Evolutionary conservation across 2,329 filamentous ascomycete species (phyloP).

Genomic region (Botrytis squamosa): DNA sequence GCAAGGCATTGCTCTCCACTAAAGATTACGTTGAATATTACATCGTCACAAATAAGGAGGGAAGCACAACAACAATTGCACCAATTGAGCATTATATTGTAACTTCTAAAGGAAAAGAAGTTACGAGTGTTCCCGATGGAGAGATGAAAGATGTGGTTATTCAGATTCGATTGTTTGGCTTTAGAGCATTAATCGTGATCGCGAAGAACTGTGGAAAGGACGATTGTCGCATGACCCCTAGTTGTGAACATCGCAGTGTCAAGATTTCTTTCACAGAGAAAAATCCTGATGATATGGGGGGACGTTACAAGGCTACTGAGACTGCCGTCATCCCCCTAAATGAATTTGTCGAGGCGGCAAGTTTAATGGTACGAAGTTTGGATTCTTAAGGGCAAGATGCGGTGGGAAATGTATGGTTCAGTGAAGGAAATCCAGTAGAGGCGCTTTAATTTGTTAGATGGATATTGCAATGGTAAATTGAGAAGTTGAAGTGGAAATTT

Average conservation of each 20-base stretch:
- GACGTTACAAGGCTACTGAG: not conserved
- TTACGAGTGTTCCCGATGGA: not conserved
- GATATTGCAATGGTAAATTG: not conserved
- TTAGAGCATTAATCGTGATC: not conserved
- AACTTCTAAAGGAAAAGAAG: not conserved
- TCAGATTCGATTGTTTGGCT: not conserved
- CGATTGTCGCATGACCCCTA: not conserved
- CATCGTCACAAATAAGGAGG: rapidly evolving
- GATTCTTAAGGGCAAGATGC: not conserved
- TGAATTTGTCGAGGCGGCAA: not conserved
- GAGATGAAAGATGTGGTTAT: not conserved
- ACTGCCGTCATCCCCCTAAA: not conserved
- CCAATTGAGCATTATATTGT: not conserved
- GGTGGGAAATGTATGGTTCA: not conserved
- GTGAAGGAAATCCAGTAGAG: not conserved
- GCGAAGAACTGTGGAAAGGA: not conserved
- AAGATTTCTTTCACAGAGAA: not conserved
- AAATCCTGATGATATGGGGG: not conserved
- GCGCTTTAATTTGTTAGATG: not conserved
- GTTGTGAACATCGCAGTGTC: not conserved
- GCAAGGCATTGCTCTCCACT: not conserved
- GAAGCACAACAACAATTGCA: not conserved
- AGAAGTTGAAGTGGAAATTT: not conserved
- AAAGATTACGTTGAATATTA: not conserved
- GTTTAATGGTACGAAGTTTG: not conserved